These are phyloP conservation scores for Chlorella variabilis DNA, from an alignment of 163 green algal genomes.

Conservation along the genomic window DNA sequence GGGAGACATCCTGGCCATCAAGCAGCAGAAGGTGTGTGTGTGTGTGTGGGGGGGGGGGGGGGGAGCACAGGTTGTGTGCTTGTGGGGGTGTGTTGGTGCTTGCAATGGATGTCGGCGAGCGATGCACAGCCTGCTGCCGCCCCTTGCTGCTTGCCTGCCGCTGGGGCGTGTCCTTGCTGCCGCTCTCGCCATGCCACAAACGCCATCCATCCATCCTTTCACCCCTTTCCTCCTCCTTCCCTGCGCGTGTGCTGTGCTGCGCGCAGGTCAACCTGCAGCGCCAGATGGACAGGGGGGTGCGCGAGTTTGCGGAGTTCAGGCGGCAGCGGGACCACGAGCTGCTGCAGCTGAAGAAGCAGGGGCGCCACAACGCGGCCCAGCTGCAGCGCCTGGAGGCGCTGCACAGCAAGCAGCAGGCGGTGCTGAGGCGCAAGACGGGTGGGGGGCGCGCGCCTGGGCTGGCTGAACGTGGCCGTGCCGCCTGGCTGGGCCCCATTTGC, in stretches of 20 bases:
- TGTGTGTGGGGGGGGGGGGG: neutral
- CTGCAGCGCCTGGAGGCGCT: constrained; percentile 74
- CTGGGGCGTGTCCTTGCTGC: too few species aligned
- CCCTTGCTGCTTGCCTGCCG: too few species aligned
- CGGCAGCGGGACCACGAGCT: constrained; percentile 69
- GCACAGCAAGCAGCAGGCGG: constrained; percentile 74
- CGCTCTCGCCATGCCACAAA: too few species aligned
- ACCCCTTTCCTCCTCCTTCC: neutral
- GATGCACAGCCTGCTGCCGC: too few species aligned
- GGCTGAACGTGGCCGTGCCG: neutral
- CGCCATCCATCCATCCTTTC: neutral
- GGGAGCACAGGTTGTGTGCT: neutral
- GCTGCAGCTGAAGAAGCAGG: constrained; percentile 66
- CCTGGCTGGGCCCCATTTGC: too few species aligned
- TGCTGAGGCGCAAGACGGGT: constrained; percentile 87
- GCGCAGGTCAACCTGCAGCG: constrained; percentile 53
- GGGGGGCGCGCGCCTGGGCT: neutral
- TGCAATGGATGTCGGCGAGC: too few species aligned
- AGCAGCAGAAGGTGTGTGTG: constrained; percentile 74
- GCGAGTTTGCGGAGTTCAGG: constrained; percentile 67
- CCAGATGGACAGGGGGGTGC: constrained; percentile 63
- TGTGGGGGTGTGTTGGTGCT: too few species aligned
- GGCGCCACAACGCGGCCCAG: constrained; percentile 50
- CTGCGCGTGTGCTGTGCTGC: neutral
- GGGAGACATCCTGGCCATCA: constrained; percentile 80